phyloP scores from a whole-genome alignment of 163 green algal genomes.

The Chlamydomonas reinhardtii region DNA sequence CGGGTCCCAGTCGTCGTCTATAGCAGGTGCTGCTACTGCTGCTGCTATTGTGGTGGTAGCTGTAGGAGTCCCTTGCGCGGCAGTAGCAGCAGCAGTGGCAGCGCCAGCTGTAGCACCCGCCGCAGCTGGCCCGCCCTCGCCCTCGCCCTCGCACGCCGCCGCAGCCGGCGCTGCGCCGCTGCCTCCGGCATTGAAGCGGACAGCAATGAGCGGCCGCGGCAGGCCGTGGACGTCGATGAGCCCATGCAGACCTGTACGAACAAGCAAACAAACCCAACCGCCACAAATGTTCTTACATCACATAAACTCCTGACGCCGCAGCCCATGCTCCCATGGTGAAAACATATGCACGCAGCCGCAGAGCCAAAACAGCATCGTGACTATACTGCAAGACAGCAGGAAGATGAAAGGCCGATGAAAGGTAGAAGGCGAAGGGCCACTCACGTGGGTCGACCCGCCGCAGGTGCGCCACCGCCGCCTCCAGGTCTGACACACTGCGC shows the following conservation, averaged over 20 bases:
- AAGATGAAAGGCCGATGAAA: too few species aligned
- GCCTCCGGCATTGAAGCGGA: too few species aligned
- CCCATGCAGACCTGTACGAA: background rate
- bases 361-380: too few species aligned
- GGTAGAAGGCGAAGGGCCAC: too few species aligned
- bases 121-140: background rate
- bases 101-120: background rate
- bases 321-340: too few species aligned
- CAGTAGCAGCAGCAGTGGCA: background rate
- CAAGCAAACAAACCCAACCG: too few species aligned
- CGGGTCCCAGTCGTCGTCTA: background rate
- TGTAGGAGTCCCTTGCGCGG: background rate
- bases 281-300: too few species aligned
- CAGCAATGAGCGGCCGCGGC: background rate
- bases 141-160: too few species aligned
- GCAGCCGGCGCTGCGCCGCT: background rate
- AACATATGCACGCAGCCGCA: too few species aligned
- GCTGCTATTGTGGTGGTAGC: too few species aligned
- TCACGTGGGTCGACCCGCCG: slow-evolving; percentile 7
- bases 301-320: too few species aligned
- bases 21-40: background rate
- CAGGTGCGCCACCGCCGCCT: slow-evolving; percentile 30
- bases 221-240: slow-evolving; percentile 30
- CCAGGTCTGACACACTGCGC: slow-evolving; percentile 13
- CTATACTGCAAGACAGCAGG: too few species aligned